Percentiles rank a stretch among this genome's conserved stretches.
phyloP scores from a whole-genome alignment of 495 filamentous ascomycete species.

The Bacidia rubella region DNA sequence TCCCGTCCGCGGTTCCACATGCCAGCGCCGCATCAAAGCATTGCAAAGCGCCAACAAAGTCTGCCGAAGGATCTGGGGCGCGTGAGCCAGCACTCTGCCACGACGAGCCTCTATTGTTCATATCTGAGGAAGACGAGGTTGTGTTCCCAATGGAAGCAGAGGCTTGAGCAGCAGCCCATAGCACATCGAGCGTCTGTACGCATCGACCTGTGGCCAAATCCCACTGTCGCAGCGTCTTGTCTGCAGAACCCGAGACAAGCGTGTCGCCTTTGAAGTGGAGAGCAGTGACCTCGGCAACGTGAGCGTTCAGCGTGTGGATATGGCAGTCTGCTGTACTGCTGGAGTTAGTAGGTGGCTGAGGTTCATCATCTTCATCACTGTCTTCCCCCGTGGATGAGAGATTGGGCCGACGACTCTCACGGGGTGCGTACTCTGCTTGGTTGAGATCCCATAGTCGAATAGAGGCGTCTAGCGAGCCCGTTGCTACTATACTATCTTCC shows the following conservation, averaged over 20 bases:
- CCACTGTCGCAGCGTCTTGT: slow-evolving; percentile 97
- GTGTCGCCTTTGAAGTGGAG: slow-evolving; percentile 79
- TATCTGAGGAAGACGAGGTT: slow-evolving; percentile 28
- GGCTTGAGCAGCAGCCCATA: slow-evolving; percentile 94
- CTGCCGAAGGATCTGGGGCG: slow-evolving; percentile 53
- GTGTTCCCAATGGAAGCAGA: slow-evolving; percentile 46
- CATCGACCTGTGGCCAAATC: slow-evolving; percentile 90
- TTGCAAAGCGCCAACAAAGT: slow-evolving; percentile 91
- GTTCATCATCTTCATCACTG: slow-evolving; percentile 50
- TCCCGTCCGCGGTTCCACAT: slow-evolving; percentile 96
- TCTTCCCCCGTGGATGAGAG: slow-evolving; percentile 22
- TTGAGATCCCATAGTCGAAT: slow-evolving; percentile 90
- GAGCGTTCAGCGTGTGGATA: slow-evolving; percentile 73
- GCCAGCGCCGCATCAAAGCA: slow-evolving; percentile 94
- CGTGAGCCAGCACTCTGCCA: slow-evolving; percentile 43
- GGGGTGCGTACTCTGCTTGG: slow-evolving; percentile 43
- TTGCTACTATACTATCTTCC: slow-evolving; percentile 90
- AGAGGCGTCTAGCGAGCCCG: slow-evolving; percentile 89
- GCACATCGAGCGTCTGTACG: slow-evolving; percentile 94
- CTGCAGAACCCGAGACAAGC: slow-evolving; percentile 86
- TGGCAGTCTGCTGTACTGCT: slow-evolving; percentile 76
- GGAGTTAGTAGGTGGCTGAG: slow-evolving; percentile 45
- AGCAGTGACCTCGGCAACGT: slow-evolving; percentile 90
- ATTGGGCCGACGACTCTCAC: slow-evolving; percentile 2
- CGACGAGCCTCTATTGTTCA: slow-evolving; percentile 22